Percentiles rank a stretch among this genome's conserved stretches.
These are phyloP conservation scores for Leptodontidium sp. DNA, from an alignment of 2,329 filamentous ascomycete genomes.

Conservation along the genomic window DNA sequence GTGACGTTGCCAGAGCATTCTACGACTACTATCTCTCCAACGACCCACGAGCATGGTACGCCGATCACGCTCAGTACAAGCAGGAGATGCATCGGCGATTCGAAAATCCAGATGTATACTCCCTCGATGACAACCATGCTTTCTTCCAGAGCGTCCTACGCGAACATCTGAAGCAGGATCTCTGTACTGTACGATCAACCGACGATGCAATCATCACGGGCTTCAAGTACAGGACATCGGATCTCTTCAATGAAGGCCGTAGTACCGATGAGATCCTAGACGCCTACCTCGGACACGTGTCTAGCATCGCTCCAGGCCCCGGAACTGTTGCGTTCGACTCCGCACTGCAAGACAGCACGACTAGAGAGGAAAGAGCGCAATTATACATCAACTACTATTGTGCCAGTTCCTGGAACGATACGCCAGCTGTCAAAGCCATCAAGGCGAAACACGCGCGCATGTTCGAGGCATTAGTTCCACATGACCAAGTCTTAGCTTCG, in stretches of 20 bases:
- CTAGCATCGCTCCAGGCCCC: conserved; percentile 20
- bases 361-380: conserved; percentile 37
- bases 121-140: conserved; percentile 39
- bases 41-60: conserved; percentile 39
- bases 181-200: conserved; percentile 30
- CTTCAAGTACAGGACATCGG: conserved; percentile 5
- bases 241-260: conserved; percentile 28
- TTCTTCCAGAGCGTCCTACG: conserved; percentile 37
- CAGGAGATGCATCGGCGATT: conserved; percentile 38
- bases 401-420: conserved; percentile 31
- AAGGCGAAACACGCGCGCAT: conserved; percentile 44
- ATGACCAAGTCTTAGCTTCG: conserved; percentile 40
- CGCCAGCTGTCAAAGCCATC: conserved; percentile 39
- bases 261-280: conserved; percentile 33
- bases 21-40: conserved; percentile 41
- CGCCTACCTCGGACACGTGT: conserved; percentile 26
- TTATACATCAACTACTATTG: conserved; percentile 44
- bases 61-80: conserved; percentile 32
- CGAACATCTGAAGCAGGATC: conserved; percentile 38
- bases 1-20: conserved; percentile 40
- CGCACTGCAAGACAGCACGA: conserved; percentile 35
- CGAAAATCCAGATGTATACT: conserved; percentile 31
- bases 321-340: conserved; percentile 30
- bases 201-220: conserved; percentile 23
- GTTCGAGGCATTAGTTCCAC: conserved; percentile 39